phyloP scores from a whole-genome alignment of 78 protist species.

The Tieghemostelium lacteum region DNA sequence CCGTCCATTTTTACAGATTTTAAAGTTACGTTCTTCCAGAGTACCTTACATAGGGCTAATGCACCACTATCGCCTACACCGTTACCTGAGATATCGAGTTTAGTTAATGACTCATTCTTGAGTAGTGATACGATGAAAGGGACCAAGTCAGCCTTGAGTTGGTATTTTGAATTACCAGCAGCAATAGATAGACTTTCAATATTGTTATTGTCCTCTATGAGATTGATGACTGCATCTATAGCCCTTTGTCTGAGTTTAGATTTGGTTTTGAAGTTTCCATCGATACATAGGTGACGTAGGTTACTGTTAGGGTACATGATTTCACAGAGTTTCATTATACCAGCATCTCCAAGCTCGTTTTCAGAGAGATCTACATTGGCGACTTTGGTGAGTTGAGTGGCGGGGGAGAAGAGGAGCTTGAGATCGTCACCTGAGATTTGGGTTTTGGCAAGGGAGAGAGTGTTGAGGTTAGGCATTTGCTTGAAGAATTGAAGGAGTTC shows the following conservation, averaged over 20 bases:
- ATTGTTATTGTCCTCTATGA: conserved; percentile 37
- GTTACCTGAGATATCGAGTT: conserved; percentile 59
- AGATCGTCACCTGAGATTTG: conserved; percentile 28
- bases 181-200: conserved; percentile 47
- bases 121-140: conserved; percentile 37
- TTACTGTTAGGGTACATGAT: conserved; percentile 72
- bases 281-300: conserved; percentile 45
- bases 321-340: conserved; percentile 66
- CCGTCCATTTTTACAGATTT: conserved; percentile 58
- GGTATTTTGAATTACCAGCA: conserved; percentile 3
- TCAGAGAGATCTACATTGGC: conserved; percentile 50
- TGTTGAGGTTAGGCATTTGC: conserved; percentile 1
- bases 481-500: conserved; percentile 46
- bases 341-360: conserved; percentile 57
- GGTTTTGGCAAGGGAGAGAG: conserved; percentile 15
- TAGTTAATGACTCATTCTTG: conserved; percentile 51
- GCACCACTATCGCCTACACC: conserved; percentile 70
- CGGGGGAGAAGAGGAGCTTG: conserved; percentile 39
- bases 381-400: conserved; percentile 14
- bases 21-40: conserved; percentile 66
- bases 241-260: conserved; percentile 45
- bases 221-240: conserved; percentile 37
- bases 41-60: conserved; percentile 29
- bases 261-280: conserved; percentile 39
- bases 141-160: conserved; percentile 40